Percentiles rank a stretch among this genome's conserved stretches.
Conservation (phyloP, 164 flowering plant genomes). For the Macadamia integrifolia region DNA sequence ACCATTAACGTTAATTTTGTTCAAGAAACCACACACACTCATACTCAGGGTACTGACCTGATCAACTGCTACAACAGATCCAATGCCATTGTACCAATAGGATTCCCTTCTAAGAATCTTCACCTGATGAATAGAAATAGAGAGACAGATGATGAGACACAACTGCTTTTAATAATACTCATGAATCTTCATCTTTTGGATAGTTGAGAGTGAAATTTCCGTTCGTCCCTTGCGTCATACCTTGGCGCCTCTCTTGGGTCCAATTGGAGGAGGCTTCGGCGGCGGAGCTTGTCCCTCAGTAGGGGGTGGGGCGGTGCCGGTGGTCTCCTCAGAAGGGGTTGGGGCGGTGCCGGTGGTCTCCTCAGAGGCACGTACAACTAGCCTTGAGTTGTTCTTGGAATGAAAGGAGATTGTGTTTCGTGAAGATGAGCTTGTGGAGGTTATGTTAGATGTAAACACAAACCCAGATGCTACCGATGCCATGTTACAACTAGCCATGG, state of each 20-base stretch:
- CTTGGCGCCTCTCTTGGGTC: slow-evolving; percentile 95
- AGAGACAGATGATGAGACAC: background rate
- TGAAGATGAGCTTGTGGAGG: slow-evolving; percentile 27
- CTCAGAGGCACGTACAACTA: slow-evolving; percentile 65
- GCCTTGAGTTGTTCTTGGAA: slow-evolving; percentile 28
- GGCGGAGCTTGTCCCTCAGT: slow-evolving; percentile 34
- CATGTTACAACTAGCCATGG: slow-evolving; percentile 65
- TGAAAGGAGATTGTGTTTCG: slow-evolving; percentile 26
- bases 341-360: slow-evolving; percentile 31
- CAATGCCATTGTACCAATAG: slow-evolving; percentile 88
- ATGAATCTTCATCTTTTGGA: too few relatives aligned
- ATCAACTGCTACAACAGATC: slow-evolving; percentile 93
- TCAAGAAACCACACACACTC: too few relatives aligned
- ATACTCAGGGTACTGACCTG: slow-evolving; percentile 42
- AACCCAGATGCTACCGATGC: slow-evolving; percentile 71
- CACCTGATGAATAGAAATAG: slow-evolving; percentile 39
- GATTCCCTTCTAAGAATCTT: slow-evolving; percentile 89
- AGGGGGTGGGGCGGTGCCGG: slow-evolving; percentile 10
- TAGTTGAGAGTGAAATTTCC: too few relatives aligned
- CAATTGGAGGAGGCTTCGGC: slow-evolving; percentile 82
- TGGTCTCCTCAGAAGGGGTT: too few relatives aligned
- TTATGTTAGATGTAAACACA: slow-evolving; percentile 32
- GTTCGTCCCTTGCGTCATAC: slow-evolving; percentile 18
- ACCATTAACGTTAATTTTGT: too few relatives aligned
- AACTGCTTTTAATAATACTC: background rate